These are phyloP conservation scores for Cladosporium cucumerinum DNA, from an alignment of 2,329 filamentous ascomycete genomes.

Conservation along the genomic window DNA sequence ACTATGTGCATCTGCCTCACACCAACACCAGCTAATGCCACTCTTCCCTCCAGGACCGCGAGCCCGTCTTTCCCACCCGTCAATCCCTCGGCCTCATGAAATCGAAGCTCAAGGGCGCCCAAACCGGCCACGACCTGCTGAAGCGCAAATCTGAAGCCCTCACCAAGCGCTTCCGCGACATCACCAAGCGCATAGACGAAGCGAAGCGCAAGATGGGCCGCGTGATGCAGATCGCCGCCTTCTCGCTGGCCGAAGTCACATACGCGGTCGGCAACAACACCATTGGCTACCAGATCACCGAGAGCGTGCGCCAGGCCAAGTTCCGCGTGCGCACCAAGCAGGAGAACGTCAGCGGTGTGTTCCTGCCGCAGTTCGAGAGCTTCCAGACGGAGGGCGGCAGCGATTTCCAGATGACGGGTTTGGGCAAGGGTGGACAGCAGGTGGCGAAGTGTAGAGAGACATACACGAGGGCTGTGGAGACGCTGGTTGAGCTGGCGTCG, in stretches of 20 bases:
- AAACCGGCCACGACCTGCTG: constrained; percentile 81
- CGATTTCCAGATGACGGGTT: constrained; percentile 91
- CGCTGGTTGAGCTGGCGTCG: constrained; percentile 89
- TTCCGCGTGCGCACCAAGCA: constrained; percentile 94
- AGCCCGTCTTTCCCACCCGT: constrained; percentile 95
- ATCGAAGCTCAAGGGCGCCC: constrained; percentile 82
- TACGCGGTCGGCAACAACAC: constrained; percentile 88
- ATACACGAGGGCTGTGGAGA: constrained; percentile 92
- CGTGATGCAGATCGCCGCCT: constrained; percentile 98
- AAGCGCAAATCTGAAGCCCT: constrained; percentile 98
- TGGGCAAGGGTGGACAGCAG: constrained; percentile 96
- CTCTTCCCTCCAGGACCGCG: constrained; percentile 66
- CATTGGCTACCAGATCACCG: constrained; percentile 95
- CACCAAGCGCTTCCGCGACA: constrained; percentile 81
- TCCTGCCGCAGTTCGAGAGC: constrained; percentile 90
- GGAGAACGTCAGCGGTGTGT: constrained; percentile 96
- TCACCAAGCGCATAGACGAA: constrained; percentile 94
- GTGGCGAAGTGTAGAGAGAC: constrained; percentile 94
- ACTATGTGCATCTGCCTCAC: background rate
- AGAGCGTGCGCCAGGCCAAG: constrained; percentile 86
- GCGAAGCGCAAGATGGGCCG: constrained; percentile 99
- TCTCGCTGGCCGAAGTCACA: constrained; percentile 94
- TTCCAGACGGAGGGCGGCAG: constrained; percentile 85
- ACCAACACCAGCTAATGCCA: constrained; percentile 22
- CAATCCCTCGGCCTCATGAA: constrained; percentile 98